Evolutionary conservation across 2,329 filamentous ascomycete genomes (phyloP), one percentile per base, ranked within the genome.

Genomic region (Colletotrichum australisinense): DNA sequence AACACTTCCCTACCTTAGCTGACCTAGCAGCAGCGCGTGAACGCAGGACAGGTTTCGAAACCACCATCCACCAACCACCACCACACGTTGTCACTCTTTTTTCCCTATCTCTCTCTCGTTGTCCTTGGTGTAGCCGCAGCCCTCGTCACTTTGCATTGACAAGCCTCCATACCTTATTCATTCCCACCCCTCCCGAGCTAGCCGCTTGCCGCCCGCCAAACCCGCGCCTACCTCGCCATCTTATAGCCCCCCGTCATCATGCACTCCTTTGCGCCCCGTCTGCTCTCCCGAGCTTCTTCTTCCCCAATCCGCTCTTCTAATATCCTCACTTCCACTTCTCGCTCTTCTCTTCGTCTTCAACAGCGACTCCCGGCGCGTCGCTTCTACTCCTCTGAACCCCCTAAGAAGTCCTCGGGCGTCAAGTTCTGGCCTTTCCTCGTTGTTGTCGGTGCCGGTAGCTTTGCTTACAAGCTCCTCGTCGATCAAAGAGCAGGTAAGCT

Each of bases 391-490:
- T 83, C 84, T 16, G 78, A 83, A 53, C 83, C 79, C 22, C 71
- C 78, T 12, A 80, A 78, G 69, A 80, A 81, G 57, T 77, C 78
- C 56, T 81, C 78, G 65, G 79, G 77, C 57, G 79, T 90, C 83
- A 90, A 89, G 81, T 90, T 90, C 79, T 90, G 88, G 88, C 88
- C 88, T 2, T 90, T 90, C 75, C n/a, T 88, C 58, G 80, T 82
- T 64, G 82, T 90, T 75, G 85, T 89, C 75, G 85, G 81, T 38
- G 75, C 86, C 19, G 86, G 87, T 60, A 83, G 84, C 8, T 84
- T 84, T 16, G 87, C 85, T 28, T 91, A 90, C 79, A 80, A 86
- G 38, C 79, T 86, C 46, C 80, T 90, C 57, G 85, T 87, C 62
- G 87, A 89, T 74, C 81, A 80, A 75, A 87, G 84, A 75, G 84